Evolutionary conservation across 2,329 filamentous ascomycete species (phyloP).

Genomic region (Seiridium unicorne): DNA sequence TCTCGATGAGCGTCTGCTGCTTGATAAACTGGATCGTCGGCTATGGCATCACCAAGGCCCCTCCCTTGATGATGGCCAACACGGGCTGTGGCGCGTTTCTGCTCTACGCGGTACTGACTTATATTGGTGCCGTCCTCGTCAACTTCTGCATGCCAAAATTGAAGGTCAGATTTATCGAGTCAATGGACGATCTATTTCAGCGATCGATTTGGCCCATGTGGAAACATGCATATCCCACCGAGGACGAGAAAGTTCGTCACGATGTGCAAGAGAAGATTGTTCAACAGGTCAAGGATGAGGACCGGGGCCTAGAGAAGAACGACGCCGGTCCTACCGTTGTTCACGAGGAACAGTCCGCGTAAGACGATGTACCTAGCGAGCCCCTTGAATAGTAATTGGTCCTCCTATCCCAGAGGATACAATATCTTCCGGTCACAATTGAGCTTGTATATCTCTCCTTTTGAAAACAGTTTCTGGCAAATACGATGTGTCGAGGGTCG

Average conservation of each 20-base stretch:
- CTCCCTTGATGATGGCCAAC: slow-evolving; percentile 32
- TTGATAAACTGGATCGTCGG: slow-evolving; percentile 31
- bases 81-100: slow-evolving; percentile 35
- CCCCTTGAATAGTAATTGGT: no score
- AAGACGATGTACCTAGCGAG: no score
- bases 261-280: slow-evolving; percentile 24
- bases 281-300: slow-evolving; percentile 17
- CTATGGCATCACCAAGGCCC: slow-evolving; percentile 30
- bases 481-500: no score
- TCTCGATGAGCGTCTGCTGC: slow-evolving; percentile 26
- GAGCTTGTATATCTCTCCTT: no score
- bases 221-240: slow-evolving; percentile 35
- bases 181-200: slow-evolving; percentile 46
- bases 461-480: no score
- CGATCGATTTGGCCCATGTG: slow-evolving; percentile 38
- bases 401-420: no score
- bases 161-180: slow-evolving; percentile 47
- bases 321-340: slow-evolving; percentile 4
- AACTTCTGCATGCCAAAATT: slow-evolving; percentile 48
- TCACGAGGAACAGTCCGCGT: slow-evolving; percentile 7
- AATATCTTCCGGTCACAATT: no score
- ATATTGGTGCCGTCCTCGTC: slow-evolving; percentile 35
- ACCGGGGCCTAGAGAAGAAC: slow-evolving; percentile 2
- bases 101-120: slow-evolving; percentile 32
- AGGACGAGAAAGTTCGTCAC: slow-evolving; percentile 29